Evolutionary conservation across 2,329 filamentous ascomycete species (phyloP), one percentile per base, ranked within the genome.

Genomic region (Dendryphion nanum): DNA sequence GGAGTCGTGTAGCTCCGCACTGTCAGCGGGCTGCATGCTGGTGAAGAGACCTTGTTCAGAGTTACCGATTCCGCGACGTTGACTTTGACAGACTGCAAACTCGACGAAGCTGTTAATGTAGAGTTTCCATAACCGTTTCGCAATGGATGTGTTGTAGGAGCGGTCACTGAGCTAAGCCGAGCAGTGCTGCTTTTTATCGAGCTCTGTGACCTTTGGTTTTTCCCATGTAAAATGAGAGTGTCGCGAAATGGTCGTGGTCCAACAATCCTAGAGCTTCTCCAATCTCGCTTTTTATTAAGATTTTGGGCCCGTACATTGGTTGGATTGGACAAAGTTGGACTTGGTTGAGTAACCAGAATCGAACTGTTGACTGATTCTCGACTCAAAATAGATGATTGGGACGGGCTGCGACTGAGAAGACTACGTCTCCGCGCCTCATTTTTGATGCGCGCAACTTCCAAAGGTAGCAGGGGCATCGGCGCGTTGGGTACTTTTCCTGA

Each of bases 381-480:
- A 40, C 67, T 71, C 1, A 64, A 68, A 4, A 61, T 55, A 0
- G 69, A 72, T 14, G 58, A 46, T 23, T 61, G 59, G 1, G 68
- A 68, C 2, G 69, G 53, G 20, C 51, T 59, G 12, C 52, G 52
- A 10, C 48, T 54, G 6, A 63, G 43, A 16, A 55, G 39, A 40
- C 53, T 56, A n/a, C 46, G 44, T 20, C 48, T 44, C n/a, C 41
- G 41, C 8, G 37, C 40, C 28, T 53, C 47, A 8, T 41, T 53
- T 28, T 57, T 61, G 36, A 54, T 55, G 18, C 56, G 52, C 20
- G 51, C 42, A 19, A 57, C 48, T 23, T 51, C 59, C 7, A 64
- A 50, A 15, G 71, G 71, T 6, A 73, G 45, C 13, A 70, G 67
- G 13, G 71, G 71, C 1, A 73, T 53, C 7, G 67, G 67, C 12